Conservation (phyloP, 495 filamentous ascomycete genomes). For the Wilcoxina mikolae region DNA sequence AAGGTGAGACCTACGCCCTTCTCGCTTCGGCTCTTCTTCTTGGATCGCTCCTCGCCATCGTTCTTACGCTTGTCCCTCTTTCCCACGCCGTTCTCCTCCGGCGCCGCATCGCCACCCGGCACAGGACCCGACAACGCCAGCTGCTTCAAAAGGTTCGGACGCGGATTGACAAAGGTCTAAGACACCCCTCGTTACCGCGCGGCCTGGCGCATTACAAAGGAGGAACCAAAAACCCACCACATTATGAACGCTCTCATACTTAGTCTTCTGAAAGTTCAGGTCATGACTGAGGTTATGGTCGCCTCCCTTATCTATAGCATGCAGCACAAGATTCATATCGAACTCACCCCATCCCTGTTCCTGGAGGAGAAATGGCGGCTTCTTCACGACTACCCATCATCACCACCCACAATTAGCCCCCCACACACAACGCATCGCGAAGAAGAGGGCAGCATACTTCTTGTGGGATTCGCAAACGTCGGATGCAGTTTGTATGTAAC, state of each 20-base stretch:
- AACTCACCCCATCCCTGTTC: slow-evolving; percentile 99
- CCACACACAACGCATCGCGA: slow-evolving; percentile 3
- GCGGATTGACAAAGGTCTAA: slow-evolving; percentile 81
- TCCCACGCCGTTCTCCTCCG: slow-evolving; percentile 28
- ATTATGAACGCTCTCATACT: slow-evolving; percentile 71
- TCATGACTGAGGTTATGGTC: slow-evolving; percentile 73
- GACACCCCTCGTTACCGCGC: neutral
- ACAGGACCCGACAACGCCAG: slow-evolving; percentile 73
- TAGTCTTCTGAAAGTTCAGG: slow-evolving; percentile 68
- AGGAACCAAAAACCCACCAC: slow-evolving; percentile 40
- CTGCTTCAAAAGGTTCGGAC: slow-evolving; percentile 55
- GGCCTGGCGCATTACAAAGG: neutral
- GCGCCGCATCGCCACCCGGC: slow-evolving; percentile 49
- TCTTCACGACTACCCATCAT: slow-evolving; percentile 47
- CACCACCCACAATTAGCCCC: neutral
- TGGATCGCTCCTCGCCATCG: slow-evolving; percentile 43
- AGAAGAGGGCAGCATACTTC: slow-evolving; percentile 44
- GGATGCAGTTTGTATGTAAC: slow-evolving; percentile 85
- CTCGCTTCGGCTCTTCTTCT: slow-evolving; percentile 63
- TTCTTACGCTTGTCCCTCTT: slow-evolving; percentile 44
- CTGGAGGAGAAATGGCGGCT: slow-evolving; percentile 71
- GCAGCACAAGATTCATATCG: slow-evolving; percentile 76
- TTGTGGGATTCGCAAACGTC: slow-evolving; percentile 67
- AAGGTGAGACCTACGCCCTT: slow-evolving; percentile 39
- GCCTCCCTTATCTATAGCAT: slow-evolving; percentile 68